Evolutionary conservation across 2,329 filamentous ascomycete genomes (phyloP).

Genomic region (Diaporthe sp.): DNA sequence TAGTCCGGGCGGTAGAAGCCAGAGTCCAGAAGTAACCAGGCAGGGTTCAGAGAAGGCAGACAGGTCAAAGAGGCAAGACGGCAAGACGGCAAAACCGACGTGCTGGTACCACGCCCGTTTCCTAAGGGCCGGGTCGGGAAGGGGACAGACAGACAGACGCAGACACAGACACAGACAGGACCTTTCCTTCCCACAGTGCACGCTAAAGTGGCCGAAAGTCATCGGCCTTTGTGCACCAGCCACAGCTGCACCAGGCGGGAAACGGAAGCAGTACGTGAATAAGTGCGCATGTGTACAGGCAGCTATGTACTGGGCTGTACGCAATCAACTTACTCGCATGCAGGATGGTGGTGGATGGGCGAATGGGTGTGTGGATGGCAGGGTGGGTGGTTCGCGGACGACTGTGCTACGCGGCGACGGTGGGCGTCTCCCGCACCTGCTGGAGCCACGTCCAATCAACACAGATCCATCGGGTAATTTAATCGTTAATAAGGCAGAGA

Average conservation of each 20-base stretch:
- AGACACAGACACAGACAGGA: too few relatives aligned
- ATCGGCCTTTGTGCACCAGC: constrained; percentile 29
- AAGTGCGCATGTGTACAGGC: not conserved
- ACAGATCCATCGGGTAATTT: constrained; percentile 29
- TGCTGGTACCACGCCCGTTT: constrained; percentile 27
- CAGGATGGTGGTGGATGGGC: not conserved
- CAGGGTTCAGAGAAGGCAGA: not conserved
- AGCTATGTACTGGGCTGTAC: not conserved
- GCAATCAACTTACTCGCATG: constrained; percentile 14
- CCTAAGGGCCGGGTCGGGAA: constrained; percentile 33
- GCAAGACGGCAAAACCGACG: constrained; percentile 23
- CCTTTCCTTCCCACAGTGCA: constrained; percentile 1
- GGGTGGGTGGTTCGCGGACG: constrained; percentile 16
- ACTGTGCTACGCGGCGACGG: constrained; percentile 14
- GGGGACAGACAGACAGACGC: constrained; percentile 5
- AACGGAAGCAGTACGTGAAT: not conserved
- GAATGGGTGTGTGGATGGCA: constrained; percentile 8
- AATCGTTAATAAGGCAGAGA: constrained; percentile 21
- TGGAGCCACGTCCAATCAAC: constrained; percentile 15
- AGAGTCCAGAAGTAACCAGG: not conserved
- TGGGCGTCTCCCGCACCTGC: constrained; percentile 20
- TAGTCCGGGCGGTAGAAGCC: not conserved
- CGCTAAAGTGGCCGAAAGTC: constrained; percentile 33
- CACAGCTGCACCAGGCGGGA: constrained; percentile 7
- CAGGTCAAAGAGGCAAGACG: constrained; percentile 1